phyloP scores from a whole-genome alignment of 2,329 filamentous ascomycete genomes.

The Cladosporium sp. region DNA sequence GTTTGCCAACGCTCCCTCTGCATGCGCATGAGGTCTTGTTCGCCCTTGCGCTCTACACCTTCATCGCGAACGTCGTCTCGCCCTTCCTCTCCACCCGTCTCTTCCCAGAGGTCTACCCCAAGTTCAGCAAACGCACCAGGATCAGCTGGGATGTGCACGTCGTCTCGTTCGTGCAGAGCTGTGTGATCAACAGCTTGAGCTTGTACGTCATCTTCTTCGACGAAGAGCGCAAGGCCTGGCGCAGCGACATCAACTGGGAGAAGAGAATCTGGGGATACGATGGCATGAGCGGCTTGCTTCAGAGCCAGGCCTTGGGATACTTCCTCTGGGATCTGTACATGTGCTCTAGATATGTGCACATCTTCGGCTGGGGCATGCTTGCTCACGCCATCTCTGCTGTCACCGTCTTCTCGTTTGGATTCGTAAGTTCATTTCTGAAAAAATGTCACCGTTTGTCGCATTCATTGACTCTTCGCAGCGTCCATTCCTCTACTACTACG shows the following conservation, averaged over 20 bases:
- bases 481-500: slow-evolving; percentile 82
- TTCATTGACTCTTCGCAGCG: slow-evolving; percentile 47
- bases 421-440: slow-evolving; percentile 54
- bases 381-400: slow-evolving; percentile 73
- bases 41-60: slow-evolving; percentile 64
- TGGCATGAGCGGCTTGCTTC: slow-evolving; percentile 66
- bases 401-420: slow-evolving; percentile 71
- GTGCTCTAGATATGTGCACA: slow-evolving; percentile 61
- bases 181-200: slow-evolving; percentile 67
- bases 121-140: slow-evolving; percentile 58
- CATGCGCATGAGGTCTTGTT: slow-evolving; percentile 74
- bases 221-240: slow-evolving; percentile 54
- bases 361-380: slow-evolving; percentile 73
- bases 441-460: neutral
- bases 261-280: slow-evolving; percentile 71
- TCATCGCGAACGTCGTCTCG: slow-evolving; percentile 63
- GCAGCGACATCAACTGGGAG: slow-evolving; percentile 55
- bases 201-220: slow-evolving; percentile 69
- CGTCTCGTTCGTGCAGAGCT: slow-evolving; percentile 75
- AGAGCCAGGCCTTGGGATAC: slow-evolving; percentile 73
- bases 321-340: slow-evolving; percentile 79
- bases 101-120: slow-evolving; percentile 60
- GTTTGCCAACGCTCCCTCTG: slow-evolving; percentile 63
- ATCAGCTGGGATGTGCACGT: slow-evolving; percentile 85
- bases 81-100: slow-evolving; percentile 61